A percentile compares a stretch with the other conserved stretches of the same genome.
phyloP scores from a whole-genome alignment of 768 basidiomycete genomes.

The Cystobasidium onofrii region DNA sequence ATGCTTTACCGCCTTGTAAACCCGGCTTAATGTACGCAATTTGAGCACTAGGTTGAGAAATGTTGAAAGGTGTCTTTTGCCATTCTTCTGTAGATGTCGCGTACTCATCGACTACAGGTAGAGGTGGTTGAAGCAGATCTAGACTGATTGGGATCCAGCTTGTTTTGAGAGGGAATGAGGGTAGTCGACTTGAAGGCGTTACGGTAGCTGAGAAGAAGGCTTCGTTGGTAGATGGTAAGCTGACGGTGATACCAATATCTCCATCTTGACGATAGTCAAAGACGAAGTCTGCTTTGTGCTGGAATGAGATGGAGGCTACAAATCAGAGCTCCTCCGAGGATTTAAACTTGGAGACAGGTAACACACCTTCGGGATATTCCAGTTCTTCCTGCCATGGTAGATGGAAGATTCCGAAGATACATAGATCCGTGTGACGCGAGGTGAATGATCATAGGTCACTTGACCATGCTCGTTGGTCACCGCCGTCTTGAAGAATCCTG shows the following conservation, averaged over 20 bases:
- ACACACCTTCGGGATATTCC: conserved; percentile 28
- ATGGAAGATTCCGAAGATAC: conserved; percentile 20
- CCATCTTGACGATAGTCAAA: conserved; percentile 3
- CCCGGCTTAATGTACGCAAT: conserved; percentile 8
- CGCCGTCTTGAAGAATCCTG: conserved; percentile 11
- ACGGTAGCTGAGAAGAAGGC: conserved; percentile 16
- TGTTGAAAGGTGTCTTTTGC: conserved; percentile 11
- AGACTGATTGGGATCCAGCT: conserved; percentile 24
- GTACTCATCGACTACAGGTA: conserved; percentile 5
- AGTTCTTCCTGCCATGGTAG: conserved; percentile 18
- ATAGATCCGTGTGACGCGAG: conserved; percentile 28
- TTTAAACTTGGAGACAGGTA: too few relatives aligned
- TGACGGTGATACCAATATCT: neutral
- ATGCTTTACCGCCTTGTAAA: neutral
- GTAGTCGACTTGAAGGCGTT: neutral
- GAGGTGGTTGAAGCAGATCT: conserved; percentile 17
- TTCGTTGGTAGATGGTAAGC: neutral
- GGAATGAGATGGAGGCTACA: neutral
- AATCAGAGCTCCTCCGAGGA: neutral
- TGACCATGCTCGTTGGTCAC: neutral
- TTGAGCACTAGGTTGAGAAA: neutral
- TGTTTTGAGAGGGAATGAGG: conserved; percentile 14
- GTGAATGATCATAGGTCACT: neutral
- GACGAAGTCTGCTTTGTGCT: conserved; percentile 27
- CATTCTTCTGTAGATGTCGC: neutral